A percentile compares a stretch with the other conserved stretches of the same genome.
These are phyloP conservation scores for Anastatica hierochuntica DNA, from an alignment of 345 rosid genomes.

Conservation along the genomic window DNA sequence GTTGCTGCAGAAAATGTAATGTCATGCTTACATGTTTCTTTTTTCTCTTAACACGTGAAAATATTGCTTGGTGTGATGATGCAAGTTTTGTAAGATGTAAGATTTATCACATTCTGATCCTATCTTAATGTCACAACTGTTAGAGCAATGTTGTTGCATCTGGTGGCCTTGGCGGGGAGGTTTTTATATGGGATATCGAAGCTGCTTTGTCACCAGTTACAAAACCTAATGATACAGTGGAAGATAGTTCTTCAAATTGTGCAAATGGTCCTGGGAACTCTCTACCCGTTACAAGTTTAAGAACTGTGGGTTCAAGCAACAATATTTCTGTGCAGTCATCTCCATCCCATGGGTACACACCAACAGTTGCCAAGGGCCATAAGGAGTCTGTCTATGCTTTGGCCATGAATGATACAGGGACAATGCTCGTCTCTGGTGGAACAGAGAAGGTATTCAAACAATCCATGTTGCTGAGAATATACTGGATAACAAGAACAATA, in stretches of 20 bases:
- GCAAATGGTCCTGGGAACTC: too few relatives aligned
- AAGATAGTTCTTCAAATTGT: too few relatives aligned
- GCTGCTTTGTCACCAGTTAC: conserved; percentile 71
- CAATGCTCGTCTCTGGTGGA: conserved; percentile 96
- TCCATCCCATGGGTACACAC: conserved; percentile 72
- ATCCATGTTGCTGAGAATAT: neutral
- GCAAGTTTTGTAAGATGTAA: neutral
- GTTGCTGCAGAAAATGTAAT: conserved; percentile 88
- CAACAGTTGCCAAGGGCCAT: conserved; percentile 88
- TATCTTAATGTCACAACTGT: conserved; percentile 55
- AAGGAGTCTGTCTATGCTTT: conserved; percentile 99
- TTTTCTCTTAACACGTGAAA: conserved; percentile 3
- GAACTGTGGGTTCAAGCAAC: conserved; percentile 76
- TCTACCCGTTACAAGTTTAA: conserved; percentile 58
- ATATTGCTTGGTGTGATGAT: neutral
- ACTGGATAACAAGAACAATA: neutral
- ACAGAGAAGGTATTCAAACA: conserved; percentile 77
- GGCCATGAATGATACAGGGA: conserved; percentile 89
- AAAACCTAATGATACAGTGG: conserved; percentile 58
- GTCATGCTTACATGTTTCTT: conserved; percentile 17
- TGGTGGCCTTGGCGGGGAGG: conserved; percentile 99
- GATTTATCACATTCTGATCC: conserved; percentile 48
- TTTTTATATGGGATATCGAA: conserved; percentile 98
- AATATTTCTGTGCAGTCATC: conserved; percentile 56
- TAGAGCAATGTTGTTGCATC: conserved; percentile 97